A percentile compares a stretch with the other conserved stretches of the same genome.
phyloP scores from a whole-genome alignment of 306 rosid species.

The Parietaria judaica region DNA sequence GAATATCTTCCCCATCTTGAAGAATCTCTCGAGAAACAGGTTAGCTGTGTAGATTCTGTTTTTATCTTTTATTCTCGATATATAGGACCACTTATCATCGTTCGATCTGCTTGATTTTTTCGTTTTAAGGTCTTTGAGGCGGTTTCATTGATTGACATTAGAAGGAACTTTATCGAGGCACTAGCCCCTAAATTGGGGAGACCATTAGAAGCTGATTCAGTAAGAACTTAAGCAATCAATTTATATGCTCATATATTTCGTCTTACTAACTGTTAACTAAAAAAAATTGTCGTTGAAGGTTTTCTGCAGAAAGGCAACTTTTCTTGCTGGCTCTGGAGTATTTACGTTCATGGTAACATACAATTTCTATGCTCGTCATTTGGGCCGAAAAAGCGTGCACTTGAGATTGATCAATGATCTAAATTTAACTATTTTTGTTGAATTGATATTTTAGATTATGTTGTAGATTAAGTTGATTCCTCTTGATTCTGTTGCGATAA shows the following conservation, averaged over 20 bases:
- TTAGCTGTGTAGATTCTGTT: constrained; percentile 26
- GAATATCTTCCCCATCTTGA: constrained; percentile 87
- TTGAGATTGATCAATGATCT: constrained; percentile 15
- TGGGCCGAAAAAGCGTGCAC: constrained; percentile 1
- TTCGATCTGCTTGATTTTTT: background rate
- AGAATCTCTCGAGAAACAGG: constrained; percentile 90
- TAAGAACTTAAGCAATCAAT: constrained; percentile 24
- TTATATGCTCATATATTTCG: constrained; percentile 5
- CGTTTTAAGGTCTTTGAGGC: constrained; percentile 71
- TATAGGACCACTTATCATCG: background rate
- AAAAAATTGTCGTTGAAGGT: constrained; percentile 37
- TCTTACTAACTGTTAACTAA: constrained; percentile 14
- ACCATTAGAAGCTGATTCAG: constrained; percentile 95
- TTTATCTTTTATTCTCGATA: background rate
- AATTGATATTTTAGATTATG: constrained; percentile 3
- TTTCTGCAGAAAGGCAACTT: constrained; percentile 80
- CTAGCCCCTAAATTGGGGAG: constrained; percentile 59
- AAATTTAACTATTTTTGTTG: background rate
- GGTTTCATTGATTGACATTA: constrained; percentile 57
- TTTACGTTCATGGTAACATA: constrained; percentile 73
- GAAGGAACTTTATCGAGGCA: constrained; percentile 82
- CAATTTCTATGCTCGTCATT: background rate
- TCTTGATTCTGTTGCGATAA: background rate
- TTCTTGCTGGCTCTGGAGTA: constrained; percentile 56
- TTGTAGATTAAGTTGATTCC: constrained; percentile 2